Conservation (phyloP, 306 rosid genomes). For the Clitoria ternatea region DNA sequence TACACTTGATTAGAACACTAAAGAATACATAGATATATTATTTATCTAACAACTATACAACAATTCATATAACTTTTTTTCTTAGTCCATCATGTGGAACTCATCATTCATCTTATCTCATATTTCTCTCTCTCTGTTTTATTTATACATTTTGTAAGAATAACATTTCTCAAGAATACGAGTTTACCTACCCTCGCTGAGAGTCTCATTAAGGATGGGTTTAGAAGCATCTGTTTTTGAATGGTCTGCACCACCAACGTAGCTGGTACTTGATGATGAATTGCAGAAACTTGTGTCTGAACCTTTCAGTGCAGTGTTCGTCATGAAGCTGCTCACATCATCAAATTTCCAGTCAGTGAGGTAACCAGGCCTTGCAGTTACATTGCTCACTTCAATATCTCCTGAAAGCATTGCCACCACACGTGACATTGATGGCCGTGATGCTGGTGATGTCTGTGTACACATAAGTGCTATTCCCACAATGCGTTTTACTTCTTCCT, state of each 20-base stretch:
- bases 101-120: too few relatives aligned
- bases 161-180: too few relatives aligned
- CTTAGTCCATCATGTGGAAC: too few relatives aligned
- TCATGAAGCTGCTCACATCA: conserved; percentile 27
- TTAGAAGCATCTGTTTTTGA: conserved; percentile 21
- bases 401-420: conserved; percentile 76
- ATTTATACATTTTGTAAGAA: too few relatives aligned
- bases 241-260: conserved; percentile 19
- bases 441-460: conserved; percentile 58
- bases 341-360: conserved; percentile 63
- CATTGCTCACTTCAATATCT: conserved; percentile 50
- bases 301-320: conserved; percentile 25
- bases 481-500: conserved; percentile 46
- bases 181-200: conserved; percentile 40
- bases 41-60: too few relatives aligned
- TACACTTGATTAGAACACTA: background rate
- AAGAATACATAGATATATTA: background rate
- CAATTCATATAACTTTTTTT: too few relatives aligned
- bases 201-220: conserved; percentile 21
- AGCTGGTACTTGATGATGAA: conserved; percentile 34
- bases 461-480: conserved; percentile 53
- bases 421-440: conserved; percentile 65
- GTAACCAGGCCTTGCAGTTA: conserved; percentile 60
- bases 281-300: conserved; percentile 20
- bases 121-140: too few relatives aligned